Evolutionary conservation across 257 asterid species (phyloP), one percentile per base, ranked within the genome.

Genomic region (Solanum lignicaule): DNA sequence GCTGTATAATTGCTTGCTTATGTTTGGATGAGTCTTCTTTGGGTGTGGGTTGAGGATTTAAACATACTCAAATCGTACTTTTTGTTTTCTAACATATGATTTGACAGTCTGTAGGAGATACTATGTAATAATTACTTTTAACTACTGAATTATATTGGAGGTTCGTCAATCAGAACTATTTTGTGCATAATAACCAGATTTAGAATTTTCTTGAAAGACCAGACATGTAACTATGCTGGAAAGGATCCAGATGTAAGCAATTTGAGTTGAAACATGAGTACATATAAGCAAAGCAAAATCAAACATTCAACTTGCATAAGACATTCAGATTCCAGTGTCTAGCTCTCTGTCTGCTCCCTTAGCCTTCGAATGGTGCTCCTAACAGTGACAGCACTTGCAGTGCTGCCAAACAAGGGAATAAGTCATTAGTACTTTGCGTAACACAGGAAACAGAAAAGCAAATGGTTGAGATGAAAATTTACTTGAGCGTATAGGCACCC

Each of bases 351-450:
- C 89, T 92, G 93, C 93, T 94, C 94, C 92, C 96, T 93, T 79
- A 94, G 74, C 92, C 97, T 92, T 65, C 95, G 87, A 90, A 93
- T 94, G 78, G 97, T 92, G 90, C 95, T 94, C 90, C 97, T 86
- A 23, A 94, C 96, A 11, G 96, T 94, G 84, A 94, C 96, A 27
- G 95, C 95, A 88, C 95, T 92, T 3, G 97, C 94, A 6, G 97
- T 93, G 91, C 94, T 93, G 92, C 52, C 83, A 85, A 83, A 84
- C 83, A 83, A 87, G 23, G 72, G 3, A 66, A 60, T 48, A 38
- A 15, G 29, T 43, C 84, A 32, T 73, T 55, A 74, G 52, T 18
- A 43, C 52, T 9, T 21, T 21, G 13, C 27, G 74, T 10, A 27
- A 41, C 32, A 85, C 27, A 21, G 36, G 33, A 32, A 55, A 13